Conservation (phyloP, 768 basidiomycete genomes). For the Cystobasidium onofrii region DNA sequence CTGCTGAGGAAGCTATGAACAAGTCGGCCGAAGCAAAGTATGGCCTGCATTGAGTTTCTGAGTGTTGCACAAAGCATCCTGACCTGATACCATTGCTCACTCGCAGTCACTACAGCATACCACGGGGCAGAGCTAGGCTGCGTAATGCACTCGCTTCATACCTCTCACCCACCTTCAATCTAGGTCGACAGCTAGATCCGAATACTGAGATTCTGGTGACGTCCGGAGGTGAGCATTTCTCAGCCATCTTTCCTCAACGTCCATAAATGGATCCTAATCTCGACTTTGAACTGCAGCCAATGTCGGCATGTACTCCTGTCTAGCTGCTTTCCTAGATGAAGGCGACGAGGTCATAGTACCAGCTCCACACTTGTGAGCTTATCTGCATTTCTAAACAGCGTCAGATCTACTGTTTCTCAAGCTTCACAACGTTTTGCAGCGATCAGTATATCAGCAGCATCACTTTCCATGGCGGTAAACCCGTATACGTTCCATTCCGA, state of each 20-base stretch:
- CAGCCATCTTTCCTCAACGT: neutral
- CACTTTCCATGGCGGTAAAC: slow-evolving; percentile 35
- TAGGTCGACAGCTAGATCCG: slow-evolving; percentile 60
- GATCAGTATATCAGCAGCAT: slow-evolving; percentile 42
- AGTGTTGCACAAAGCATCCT: neutral
- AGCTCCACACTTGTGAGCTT: slow-evolving; percentile 52
- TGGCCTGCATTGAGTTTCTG: neutral
- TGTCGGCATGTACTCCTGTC: slow-evolving; percentile 84
- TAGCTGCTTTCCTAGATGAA: slow-evolving; percentile 78
- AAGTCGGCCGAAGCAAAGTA: slow-evolving; percentile 28
- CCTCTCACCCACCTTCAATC: slow-evolving; percentile 58
- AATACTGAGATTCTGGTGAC: slow-evolving; percentile 87
- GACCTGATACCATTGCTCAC: slow-evolving; percentile 31
- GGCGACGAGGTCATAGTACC: slow-evolving; percentile 98
- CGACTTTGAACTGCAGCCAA: neutral
- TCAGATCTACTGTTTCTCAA: too few relatives aligned
- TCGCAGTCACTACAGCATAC: slow-evolving; percentile 68
- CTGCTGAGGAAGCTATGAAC: slow-evolving; percentile 26
- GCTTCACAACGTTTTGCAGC: neutral
- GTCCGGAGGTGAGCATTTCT: slow-evolving; percentile 54
- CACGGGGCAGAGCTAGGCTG: slow-evolving; percentile 68
- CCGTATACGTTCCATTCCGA: slow-evolving; percentile 69
- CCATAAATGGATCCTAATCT: too few relatives aligned
- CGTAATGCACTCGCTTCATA: slow-evolving; percentile 75
- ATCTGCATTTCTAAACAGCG: neutral